Conservation (phyloP, 2,329 filamentous ascomycete species). For the Fusarium praegraminearum region DNA sequence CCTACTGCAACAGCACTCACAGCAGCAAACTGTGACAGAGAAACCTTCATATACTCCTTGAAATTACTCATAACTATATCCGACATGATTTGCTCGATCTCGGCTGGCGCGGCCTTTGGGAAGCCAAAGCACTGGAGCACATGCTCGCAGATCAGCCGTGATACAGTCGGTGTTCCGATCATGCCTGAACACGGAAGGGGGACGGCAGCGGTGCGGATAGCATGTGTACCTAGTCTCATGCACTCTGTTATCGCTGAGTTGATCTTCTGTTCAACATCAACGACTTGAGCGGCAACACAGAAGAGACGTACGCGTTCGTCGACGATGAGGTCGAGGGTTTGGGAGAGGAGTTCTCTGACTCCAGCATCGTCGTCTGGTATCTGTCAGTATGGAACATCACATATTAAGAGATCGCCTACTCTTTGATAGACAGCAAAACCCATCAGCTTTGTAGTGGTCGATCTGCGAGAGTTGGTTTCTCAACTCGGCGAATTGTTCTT, state of each 20-base stretch:
- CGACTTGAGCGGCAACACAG: constrained; percentile 48
- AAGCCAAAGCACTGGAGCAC: constrained; percentile 47
- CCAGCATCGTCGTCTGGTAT: constrained; percentile 37
- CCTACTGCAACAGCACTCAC: constrained; percentile 35
- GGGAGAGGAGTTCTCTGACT: constrained; percentile 44
- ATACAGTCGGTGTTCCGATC: constrained; percentile 45
- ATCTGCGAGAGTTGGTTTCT: constrained; percentile 44
- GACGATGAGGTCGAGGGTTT: constrained; percentile 46
- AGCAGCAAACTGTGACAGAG: constrained; percentile 36
- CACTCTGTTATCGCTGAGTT: constrained; percentile 49
- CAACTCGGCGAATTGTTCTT: constrained; percentile 41
- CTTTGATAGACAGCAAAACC: constrained; percentile 45
- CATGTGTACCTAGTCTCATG: constrained; percentile 47
- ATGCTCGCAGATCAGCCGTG: constrained; percentile 47
- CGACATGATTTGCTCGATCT: constrained; percentile 42
- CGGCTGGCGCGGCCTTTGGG: constrained; percentile 40
- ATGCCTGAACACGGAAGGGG: constrained; percentile 42
- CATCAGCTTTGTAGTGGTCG: constrained; percentile 47
- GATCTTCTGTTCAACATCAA: constrained; percentile 49
- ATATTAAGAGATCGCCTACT: accelerated
- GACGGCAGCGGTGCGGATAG: constrained; percentile 45
- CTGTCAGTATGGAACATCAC: background rate
- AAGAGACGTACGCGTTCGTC: constrained; percentile 50
- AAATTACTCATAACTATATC: constrained; percentile 45
- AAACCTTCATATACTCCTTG: constrained; percentile 40